These are phyloP conservation scores for Wallacemonas collosoma DNA, from an alignment of 208 protist genomes.

Conservation along the genomic window DNA sequence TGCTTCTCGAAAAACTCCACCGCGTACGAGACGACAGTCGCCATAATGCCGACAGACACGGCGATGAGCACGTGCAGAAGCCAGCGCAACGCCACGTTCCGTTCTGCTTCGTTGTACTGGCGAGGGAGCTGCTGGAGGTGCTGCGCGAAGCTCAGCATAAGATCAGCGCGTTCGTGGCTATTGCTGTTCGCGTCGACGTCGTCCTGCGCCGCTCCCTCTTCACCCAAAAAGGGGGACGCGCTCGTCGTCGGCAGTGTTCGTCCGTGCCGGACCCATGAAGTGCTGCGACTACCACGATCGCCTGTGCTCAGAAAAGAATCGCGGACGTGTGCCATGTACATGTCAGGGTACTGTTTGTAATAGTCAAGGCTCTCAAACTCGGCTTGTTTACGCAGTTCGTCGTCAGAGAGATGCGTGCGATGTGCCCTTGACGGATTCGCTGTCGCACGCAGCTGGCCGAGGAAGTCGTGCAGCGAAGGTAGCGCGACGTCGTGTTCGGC, in stretches of 20 bases:
- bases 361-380: slow-evolving; percentile 88
- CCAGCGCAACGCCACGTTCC: slow-evolving; percentile 74
- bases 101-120: slow-evolving; percentile 43
- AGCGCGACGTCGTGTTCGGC: background rate
- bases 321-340: slow-evolving; percentile 81
- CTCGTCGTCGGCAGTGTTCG: no score
- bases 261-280: background rate
- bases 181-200: no score
- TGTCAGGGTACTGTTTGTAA: slow-evolving; percentile 78
- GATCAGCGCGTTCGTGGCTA: background rate
- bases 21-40: slow-evolving; percentile 65
- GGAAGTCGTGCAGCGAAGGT: slow-evolving; percentile 2
- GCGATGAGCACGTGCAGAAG: slow-evolving; percentile 84
- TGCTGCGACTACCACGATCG: background rate
- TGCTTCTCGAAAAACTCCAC: slow-evolving; percentile 71
- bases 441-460: slow-evolving; percentile 42
- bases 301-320: slow-evolving; percentile 21
- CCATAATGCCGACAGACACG: slow-evolving; percentile 74
- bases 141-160: slow-evolving; percentile 11
- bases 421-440: slow-evolving; percentile 69
- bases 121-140: slow-evolving; percentile 13
- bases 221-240: no score
- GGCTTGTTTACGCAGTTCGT: slow-evolving; percentile 56
- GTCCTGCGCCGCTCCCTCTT: no score
- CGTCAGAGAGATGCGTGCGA: slow-evolving; percentile 41